Percentiles rank a stretch among this genome's conserved stretches.
phyloP scores from a whole-genome alignment of 2,329 filamentous ascomycete species.

The Aspergillus awamori region DNA sequence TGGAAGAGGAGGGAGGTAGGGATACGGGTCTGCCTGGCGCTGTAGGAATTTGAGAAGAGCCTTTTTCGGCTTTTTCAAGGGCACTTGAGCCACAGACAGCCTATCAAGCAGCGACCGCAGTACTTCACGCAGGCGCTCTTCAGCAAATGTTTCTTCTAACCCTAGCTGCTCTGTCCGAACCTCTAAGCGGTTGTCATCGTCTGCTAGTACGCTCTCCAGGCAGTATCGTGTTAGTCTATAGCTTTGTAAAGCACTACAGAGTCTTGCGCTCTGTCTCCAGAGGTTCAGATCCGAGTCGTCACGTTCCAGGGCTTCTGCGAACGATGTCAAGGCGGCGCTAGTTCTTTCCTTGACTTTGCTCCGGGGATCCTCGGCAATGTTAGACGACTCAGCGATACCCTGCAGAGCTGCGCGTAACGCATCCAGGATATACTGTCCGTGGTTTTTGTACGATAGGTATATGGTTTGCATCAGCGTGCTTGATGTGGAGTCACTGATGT shows the following conservation, averaged over 20 bases:
- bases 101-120: constrained; percentile 57
- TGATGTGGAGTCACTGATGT: constrained; percentile 71
- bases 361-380: constrained; percentile 19
- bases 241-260: constrained; percentile 61
- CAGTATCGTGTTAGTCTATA: constrained; percentile 63
- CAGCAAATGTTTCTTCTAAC: constrained; percentile 58
- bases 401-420: constrained; percentile 58
- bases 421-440: constrained; percentile 90
- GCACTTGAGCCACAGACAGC: constrained; percentile 56
- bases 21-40: constrained; percentile 58
- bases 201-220: constrained; percentile 65
- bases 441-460: constrained; percentile 93
- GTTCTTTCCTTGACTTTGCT: constrained; percentile 40
- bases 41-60: constrained; percentile 57
- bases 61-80: constrained; percentile 54
- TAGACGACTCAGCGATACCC: constrained; percentile 19
- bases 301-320: constrained; percentile 65
- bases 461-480: constrained; percentile 86
- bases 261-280: constrained; percentile 63
- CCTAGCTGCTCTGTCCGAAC: constrained; percentile 60
- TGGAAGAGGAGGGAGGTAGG: constrained; percentile 45
- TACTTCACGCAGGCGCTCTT: constrained; percentile 54
- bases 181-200: constrained; percentile 60
- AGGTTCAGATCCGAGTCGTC: constrained; percentile 67
- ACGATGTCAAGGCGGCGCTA: constrained; percentile 53